These are phyloP conservation scores for Trifolium dubium DNA, from an alignment of 306 rosid species.

Conservation along the genomic window DNA sequence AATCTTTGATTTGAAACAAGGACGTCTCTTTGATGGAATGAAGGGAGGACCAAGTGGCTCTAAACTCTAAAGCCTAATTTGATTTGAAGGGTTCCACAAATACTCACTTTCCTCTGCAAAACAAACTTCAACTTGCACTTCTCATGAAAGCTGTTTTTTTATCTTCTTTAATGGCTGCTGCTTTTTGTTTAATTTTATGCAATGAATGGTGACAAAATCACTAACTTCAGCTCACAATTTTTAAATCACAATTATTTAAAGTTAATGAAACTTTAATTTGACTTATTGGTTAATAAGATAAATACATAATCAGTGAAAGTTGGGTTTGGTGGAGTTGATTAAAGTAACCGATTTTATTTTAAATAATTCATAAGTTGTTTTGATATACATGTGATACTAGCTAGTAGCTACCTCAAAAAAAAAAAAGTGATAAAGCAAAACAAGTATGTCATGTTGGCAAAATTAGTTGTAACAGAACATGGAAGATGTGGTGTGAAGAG, in stretches of 20 bases:
- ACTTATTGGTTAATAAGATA: no score
- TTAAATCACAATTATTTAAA: background rate
- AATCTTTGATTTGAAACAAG: background rate
- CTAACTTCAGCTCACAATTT: background rate
- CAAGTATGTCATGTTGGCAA: no score
- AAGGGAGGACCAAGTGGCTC: constrained; percentile 3
- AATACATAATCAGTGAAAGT: no score
- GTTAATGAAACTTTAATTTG: no score
- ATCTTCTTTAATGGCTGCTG: background rate
- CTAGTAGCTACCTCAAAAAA: no score
- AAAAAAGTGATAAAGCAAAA: no score
- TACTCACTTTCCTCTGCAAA: background rate
- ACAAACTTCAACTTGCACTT: constrained; percentile 10
- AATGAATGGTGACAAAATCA: background rate
- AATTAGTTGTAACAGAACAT: no score
- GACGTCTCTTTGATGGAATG: background rate
- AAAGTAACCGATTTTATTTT: no score
- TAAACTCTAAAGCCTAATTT: constrained; percentile 3
- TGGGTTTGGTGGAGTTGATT: no score
- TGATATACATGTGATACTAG: no score
- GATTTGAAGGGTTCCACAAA: constrained; percentile 17
- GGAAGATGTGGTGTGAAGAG: no score
- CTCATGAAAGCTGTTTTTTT: background rate
- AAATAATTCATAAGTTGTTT: no score
- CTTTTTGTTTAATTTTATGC: background rate